Evolutionary conservation across 352 stramenopile genomes (phyloP), one percentile per base, ranked within the genome.

Genomic region (Phytopythium litorale): DNA sequence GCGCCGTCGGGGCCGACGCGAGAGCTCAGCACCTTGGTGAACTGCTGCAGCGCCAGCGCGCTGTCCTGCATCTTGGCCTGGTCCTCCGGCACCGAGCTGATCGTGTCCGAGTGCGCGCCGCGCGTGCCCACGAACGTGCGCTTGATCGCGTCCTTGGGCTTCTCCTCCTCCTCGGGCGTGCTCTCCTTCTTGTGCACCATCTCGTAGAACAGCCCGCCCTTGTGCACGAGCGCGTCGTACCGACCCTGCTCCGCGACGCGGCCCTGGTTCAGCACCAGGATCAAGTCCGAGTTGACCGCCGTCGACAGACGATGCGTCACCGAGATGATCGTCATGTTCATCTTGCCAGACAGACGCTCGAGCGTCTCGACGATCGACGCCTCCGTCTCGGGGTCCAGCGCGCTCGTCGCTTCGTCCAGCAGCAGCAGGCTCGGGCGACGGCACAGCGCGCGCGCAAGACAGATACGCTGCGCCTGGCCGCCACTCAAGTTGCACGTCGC

Each of bases 241-340:
- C 74, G 79, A 35, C 87, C 87, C 61, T 88, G 71, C 59, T 96
- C 87, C 6, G 87, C 87, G 33, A 96, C 85, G 40, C 76, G 75
- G 42, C 87, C 87, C 33, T 78, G 58, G 52, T 89, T 89, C 23
- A 96, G 70, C 46, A 96, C 87, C 45, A 96, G 53, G 60, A 96
- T 94, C 62, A 89, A 64, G 56, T 96, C 85, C 0, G 87, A 75
- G 65, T 96, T 92, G 30, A 90, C 42, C 9, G 81, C 61, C 28
- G 87, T 96, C 48, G 85, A 91, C 63, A 96, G 73, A n/a, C 87
- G 85, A 70, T 96, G 87, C 30, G 87, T 96, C n/a, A 96, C 85
- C 37, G 85, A 94, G 58, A 96, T 79, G 58, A 96, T 94, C 51
- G 87, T 94, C 83, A 93, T 94, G 70, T 89, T 87, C 80, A 90